A percentile compares a stretch with the other conserved stretches of the same genome.
Conservation (phyloP, 306 rosid species). For the Trifolium fragiferum region DNA sequence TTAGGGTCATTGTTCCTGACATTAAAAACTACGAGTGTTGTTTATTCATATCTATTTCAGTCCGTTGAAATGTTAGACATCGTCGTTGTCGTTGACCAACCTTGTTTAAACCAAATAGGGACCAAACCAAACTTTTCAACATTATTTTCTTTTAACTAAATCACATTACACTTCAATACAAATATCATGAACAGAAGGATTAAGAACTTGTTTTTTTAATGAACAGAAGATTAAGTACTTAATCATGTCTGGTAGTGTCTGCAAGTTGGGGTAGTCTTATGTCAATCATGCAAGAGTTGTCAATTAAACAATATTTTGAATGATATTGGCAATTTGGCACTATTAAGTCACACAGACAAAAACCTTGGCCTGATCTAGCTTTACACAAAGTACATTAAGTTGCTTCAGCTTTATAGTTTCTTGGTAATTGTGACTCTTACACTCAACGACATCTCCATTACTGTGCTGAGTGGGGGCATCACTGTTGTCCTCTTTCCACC, state of each 20-base stretch:
- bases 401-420: slow-evolving; percentile 39
- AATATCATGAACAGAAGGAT: too few species aligned
- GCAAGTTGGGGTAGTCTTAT: slow-evolving; percentile 38
- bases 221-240: slow-evolving; percentile 30
- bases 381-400: slow-evolving; percentile 44
- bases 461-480: slow-evolving; percentile 45
- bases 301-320: slow-evolving; percentile 33
- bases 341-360: slow-evolving; percentile 13
- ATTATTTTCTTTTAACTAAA: too few species aligned
- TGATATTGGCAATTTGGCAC: slow-evolving; percentile 47
- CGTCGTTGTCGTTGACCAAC: too few species aligned
- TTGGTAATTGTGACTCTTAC: slow-evolving; percentile 48
- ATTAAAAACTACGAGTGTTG: too few species aligned
- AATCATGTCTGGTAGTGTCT: slow-evolving; percentile 25
- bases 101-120: too few species aligned
- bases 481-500: slow-evolving; percentile 39
- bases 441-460: slow-evolving; percentile 48
- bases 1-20: too few species aligned
- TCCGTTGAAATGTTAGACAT: too few species aligned
- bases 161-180: too few species aligned
- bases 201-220: neutral
- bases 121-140: too few species aligned
- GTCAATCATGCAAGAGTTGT: slow-evolving; percentile 41
- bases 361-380: slow-evolving; percentile 38
- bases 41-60: too few species aligned